Evolutionary conservation across 1,284 basidiomycete species (phyloP).

Genomic region (Trichosporon sp.): DNA sequence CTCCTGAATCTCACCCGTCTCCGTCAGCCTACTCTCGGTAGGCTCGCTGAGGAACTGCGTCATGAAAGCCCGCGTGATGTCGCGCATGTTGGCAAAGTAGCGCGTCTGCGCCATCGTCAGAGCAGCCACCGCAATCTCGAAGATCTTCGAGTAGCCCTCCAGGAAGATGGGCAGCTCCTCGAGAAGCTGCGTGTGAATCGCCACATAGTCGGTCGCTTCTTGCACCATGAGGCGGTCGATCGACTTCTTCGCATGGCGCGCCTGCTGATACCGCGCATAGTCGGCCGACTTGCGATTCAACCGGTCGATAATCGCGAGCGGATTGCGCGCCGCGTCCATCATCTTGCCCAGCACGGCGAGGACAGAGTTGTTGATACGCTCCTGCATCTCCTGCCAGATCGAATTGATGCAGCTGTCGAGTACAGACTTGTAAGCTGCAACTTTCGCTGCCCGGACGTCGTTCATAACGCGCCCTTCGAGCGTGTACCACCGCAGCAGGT

Average conservation of each 20-base stretch:
- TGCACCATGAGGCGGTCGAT: conserved; percentile 31
- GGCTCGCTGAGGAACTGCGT: conserved; percentile 11
- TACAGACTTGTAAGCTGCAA: conserved; percentile 36
- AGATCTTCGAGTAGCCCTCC: conserved; percentile 40
- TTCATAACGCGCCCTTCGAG: conserved; percentile 28
- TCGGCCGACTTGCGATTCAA: conserved; percentile 37
- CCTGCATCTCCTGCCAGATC: conserved; percentile 36
- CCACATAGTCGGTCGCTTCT: conserved; percentile 44
- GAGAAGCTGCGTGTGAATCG: conserved; percentile 47
- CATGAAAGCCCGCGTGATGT: conserved; percentile 23
- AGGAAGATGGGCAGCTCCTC: conserved; percentile 47
- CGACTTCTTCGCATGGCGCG: conserved; percentile 26
- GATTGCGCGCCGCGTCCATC: conserved; percentile 37
- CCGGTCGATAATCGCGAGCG: conserved; percentile 38
- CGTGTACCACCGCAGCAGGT: conserved; percentile 35
- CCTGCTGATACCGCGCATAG: conserved; percentile 38
- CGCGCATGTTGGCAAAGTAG: conserved; percentile 28
- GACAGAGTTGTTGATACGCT: conserved; percentile 36
- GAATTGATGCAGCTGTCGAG: conserved; percentile 32
- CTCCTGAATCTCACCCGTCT: conserved; percentile 4
- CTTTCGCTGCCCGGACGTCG: conserved; percentile 34
- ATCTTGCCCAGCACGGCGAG: conserved; percentile 41
- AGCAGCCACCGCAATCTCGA: conserved; percentile 37
- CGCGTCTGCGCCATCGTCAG: conserved; percentile 39
- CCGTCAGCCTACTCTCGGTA: conserved; percentile 7